Base-by-base conservation (phyloP, 768 basidiomycete genomes). In the Suillus weaverae region DNA sequence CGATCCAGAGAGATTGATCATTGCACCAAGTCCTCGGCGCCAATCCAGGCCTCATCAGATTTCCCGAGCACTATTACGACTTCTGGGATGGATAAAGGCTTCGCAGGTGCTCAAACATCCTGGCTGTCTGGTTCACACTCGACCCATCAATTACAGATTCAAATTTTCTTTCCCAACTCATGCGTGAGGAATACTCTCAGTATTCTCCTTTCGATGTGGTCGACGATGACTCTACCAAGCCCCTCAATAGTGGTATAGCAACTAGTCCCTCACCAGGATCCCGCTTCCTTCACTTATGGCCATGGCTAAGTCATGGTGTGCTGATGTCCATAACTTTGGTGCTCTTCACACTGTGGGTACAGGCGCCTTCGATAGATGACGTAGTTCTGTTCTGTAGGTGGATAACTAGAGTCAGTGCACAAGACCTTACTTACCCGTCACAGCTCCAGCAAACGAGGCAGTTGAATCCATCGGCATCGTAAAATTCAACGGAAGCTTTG, bases 311-410 rank as follows among this genome's bases (percentile, higher is more conserved):
- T 26, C 64, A 59, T 10, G 54, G 60, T n/a, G 39, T 53, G 18
- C 54, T 64, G 5, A 11, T 53, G 20, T 43, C 59, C 32, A 11
- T 64, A n/a, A 51, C 48, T 22, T 6, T 50, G 13, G 1, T 60
- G 14, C 60, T 64, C 38, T 62, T 67, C 33, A n/a, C 35, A 33
- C 50, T 67, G 39, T 68, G 68, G 66, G 38, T 51, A n/a, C 26
- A 14, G 26, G 26, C 50, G 26, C 50, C 50, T 18, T 51, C 14
- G 14, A 51, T 51, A 3, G 50, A 51, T 16, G 50, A 51, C 14
- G 14, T 51, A 16, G 50, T 51, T 30, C 26, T 51, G 14, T 30
- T 8, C 13, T 51, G 50, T 51, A 30, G 13, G 50, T 51, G 50
- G 14, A 16, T 22, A 48, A 14, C 26, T 13, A n/a, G n/a, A n/a